Evolutionary conservation across 2,329 filamentous ascomycete species (phyloP).

Genomic region (Achaetomium macrosporum): DNA sequence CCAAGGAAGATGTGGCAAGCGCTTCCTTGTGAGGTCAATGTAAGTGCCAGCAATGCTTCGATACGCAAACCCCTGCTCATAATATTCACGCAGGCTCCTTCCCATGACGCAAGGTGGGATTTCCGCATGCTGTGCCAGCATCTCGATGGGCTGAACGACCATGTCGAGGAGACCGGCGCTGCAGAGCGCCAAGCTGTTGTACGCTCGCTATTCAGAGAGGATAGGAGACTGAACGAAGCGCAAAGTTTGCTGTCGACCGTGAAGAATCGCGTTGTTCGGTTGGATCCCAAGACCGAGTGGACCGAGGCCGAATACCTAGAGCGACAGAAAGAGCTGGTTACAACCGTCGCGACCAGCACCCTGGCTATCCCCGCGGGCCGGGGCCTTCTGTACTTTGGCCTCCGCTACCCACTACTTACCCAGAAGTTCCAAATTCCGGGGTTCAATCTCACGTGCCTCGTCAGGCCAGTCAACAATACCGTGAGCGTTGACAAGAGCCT

Average conservation of each 20-base stretch:
- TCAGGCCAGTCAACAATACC: slow-evolving; percentile 86
- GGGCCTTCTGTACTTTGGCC: slow-evolving; percentile 80
- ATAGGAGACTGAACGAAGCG: slow-evolving; percentile 83
- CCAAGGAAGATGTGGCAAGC: slow-evolving; percentile 36
- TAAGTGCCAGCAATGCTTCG: slow-evolving; percentile 27
- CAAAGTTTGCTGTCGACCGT: slow-evolving; percentile 79
- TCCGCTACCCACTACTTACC: slow-evolving; percentile 81
- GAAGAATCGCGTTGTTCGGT: slow-evolving; percentile 71
- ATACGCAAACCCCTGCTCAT: slow-evolving; percentile 17
- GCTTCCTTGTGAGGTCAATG: slow-evolving; percentile 36
- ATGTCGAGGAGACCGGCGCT: slow-evolving; percentile 73
- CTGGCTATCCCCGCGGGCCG: slow-evolving; percentile 83
- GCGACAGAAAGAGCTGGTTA: slow-evolving; percentile 84
- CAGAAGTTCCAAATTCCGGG: slow-evolving; percentile 86
- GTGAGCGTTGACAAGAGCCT: slow-evolving; percentile 84
- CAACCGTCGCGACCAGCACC: slow-evolving; percentile 79
- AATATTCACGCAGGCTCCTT: slow-evolving; percentile 42
- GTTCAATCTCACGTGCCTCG: slow-evolving; percentile 85
- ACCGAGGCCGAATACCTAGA: slow-evolving; percentile 83
- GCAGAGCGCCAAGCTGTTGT: slow-evolving; percentile 79
- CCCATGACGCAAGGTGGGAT: slow-evolving; percentile 65
- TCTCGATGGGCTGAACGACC: slow-evolving; percentile 53
- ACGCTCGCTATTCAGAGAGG: slow-evolving; percentile 81
- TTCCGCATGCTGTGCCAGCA: slow-evolving; percentile 70
- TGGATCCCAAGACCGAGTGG: slow-evolving; percentile 69